Evolutionary conservation across 1,139 yeast genomes (phyloP).

Genomic region (Taphrina sp.): DNA sequence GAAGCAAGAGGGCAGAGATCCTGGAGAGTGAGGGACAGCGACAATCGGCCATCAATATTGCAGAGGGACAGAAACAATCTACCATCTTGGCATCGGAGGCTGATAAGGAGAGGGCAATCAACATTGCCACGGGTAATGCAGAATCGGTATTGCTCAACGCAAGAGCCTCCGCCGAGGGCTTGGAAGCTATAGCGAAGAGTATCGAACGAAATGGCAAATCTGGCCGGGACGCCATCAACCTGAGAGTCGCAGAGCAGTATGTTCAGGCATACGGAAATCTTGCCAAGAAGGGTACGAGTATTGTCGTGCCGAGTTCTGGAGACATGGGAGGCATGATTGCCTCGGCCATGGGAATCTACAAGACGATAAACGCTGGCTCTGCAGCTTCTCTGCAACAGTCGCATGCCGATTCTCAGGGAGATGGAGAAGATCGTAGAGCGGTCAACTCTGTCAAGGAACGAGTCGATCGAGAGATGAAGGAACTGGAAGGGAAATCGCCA

Average conservation of each 20-base stretch:
- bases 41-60: slow-evolving; percentile 73
- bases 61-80: slow-evolving; percentile 75
- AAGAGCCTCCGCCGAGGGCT: slow-evolving; percentile 73
- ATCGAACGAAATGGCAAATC: slow-evolving; percentile 61
- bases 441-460: slow-evolving; percentile 6
- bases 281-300: slow-evolving; percentile 77
- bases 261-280: slow-evolving; percentile 77
- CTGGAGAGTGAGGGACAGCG: slow-evolving; percentile 82
- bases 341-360: slow-evolving; percentile 69
- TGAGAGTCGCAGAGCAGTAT: slow-evolving; percentile 80
- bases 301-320: slow-evolving; percentile 61
- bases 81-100: slow-evolving; percentile 73
- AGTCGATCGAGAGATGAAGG: slow-evolving; percentile 6
- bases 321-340: slow-evolving; percentile 75
- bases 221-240: slow-evolving; percentile 70
- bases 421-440: not conserved
- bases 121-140: slow-evolving; percentile 57
- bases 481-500: slow-evolving; percentile 1
- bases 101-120: slow-evolving; percentile 58
- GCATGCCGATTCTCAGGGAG: not conserved
- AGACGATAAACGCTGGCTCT: slow-evolving; percentile 41
- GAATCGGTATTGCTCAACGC: slow-evolving; percentile 50
- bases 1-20: slow-evolving; percentile 82
- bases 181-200: slow-evolving; percentile 63
- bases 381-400: not conserved